phyloP scores from a whole-genome alignment of 2,329 filamentous ascomycete genomes.

The Fusarium newnesense region DNA sequence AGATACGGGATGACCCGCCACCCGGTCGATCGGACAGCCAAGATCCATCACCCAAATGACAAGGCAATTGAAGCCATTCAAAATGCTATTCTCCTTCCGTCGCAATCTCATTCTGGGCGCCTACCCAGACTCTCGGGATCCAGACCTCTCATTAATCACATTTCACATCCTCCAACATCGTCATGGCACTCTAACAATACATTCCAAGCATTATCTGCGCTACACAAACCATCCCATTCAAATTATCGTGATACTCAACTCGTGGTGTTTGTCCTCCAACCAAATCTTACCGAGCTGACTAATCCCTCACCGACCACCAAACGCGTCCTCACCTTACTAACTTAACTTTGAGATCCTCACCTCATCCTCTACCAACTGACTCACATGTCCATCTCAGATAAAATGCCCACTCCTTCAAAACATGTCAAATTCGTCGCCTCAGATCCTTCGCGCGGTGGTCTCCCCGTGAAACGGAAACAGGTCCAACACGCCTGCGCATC shows the following conservation, averaged over 20 bases:
- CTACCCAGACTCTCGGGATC: not conserved
- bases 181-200: no score
- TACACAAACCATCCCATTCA: not conserved
- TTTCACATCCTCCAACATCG: not conserved
- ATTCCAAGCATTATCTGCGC: rapidly evolving
- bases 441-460: conserved; percentile 59
- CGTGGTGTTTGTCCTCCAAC: not conserved
- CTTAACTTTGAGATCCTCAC: no score
- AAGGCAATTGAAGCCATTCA: not conserved
- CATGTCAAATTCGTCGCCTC: conserved; percentile 67
- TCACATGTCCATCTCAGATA: not conserved
- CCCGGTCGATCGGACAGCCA: not conserved
- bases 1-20: not conserved
- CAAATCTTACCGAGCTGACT: conserved; percentile 28
- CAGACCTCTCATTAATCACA: not conserved
- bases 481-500: conserved; percentile 66
- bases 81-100: not conserved
- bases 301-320: conserved; percentile 28
- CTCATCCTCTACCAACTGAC: not conserved
- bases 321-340: not conserved
- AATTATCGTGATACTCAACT: not conserved
- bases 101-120: not conserved
- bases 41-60: not conserved
- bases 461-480: conserved; percentile 69
- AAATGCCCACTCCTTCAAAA: conserved; percentile 38